phyloP scores from a whole-genome alignment of 345 rosid species.

The Moringa oleifera region DNA sequence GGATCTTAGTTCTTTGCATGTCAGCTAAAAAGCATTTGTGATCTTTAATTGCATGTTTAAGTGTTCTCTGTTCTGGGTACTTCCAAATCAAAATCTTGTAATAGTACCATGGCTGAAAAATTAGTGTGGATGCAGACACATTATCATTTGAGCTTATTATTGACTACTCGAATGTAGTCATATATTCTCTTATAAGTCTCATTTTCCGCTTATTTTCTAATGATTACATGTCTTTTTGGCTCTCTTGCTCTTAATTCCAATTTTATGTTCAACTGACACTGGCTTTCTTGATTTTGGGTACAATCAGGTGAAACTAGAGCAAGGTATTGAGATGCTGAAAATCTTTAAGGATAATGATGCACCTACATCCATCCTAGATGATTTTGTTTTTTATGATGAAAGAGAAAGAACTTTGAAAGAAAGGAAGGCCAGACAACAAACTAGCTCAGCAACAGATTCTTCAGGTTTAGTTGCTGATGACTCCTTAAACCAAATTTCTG shows the following conservation, averaged over 20 bases:
- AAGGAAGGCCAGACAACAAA: conserved; percentile 33
- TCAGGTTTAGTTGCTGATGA: conserved; percentile 21
- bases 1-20: not conserved
- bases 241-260: not conserved
- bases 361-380: conserved; percentile 52
- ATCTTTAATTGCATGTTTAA: no score
- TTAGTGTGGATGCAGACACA: not conserved
- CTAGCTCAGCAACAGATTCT: conserved; percentile 15
- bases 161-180: not conserved
- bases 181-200: not conserved
- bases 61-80: not conserved
- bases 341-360: conserved; percentile 59
- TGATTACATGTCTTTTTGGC: not conserved
- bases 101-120: not conserved
- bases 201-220: not conserved
- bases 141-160: not conserved
- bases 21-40: no score
- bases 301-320: conserved; percentile 57
- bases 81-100: no score
- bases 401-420: conserved; percentile 47
- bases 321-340: conserved; percentile 61
- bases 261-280: not conserved
- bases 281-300: conserved; percentile 4
- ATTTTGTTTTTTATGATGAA: conserved; percentile 54
- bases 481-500: conserved; percentile 36